Percentiles rank a stretch among this genome's conserved stretches.
These are phyloP conservation scores for Psidium guajava DNA, from an alignment of 345 rosid species.

Conservation along the genomic window DNA sequence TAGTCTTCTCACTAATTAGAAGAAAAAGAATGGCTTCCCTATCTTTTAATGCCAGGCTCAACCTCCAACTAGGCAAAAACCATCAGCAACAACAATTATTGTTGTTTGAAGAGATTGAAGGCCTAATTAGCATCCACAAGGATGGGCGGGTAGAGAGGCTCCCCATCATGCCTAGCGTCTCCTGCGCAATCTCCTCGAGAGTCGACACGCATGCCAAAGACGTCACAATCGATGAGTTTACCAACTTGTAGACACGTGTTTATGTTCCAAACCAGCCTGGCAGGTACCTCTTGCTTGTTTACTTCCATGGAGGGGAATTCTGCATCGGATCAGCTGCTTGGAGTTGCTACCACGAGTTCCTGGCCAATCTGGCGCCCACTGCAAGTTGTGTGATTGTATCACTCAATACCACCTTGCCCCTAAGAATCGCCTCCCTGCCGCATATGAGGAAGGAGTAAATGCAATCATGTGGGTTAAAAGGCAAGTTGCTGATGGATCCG, in stretches of 20 bases:
- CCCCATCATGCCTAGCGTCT: slow-evolving; percentile 33
- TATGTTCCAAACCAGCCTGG: slow-evolving; percentile 35
- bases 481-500: not conserved
- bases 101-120: slow-evolving; percentile 47
- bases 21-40: slow-evolving; percentile 32
- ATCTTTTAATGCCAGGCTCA: slow-evolving; percentile 17
- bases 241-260: slow-evolving; percentile 57
- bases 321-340: slow-evolving; percentile 57
- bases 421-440: slow-evolving; percentile 50
- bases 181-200: slow-evolving; percentile 19
- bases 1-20: not conserved
- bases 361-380: slow-evolving; percentile 25
- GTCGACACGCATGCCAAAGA: slow-evolving; percentile 42
- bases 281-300: slow-evolving; percentile 33
- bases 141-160: slow-evolving; percentile 73
- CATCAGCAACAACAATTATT: slow-evolving; percentile 24
- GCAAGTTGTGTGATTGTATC: slow-evolving; percentile 39
- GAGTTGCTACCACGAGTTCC: slow-evolving; percentile 56
- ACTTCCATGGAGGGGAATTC: slow-evolving; percentile 72
- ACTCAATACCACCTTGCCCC: slow-evolving; percentile 51
- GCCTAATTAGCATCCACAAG: slow-evolving; percentile 51
- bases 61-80: slow-evolving; percentile 15
- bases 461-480: slow-evolving; percentile 37
- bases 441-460: slow-evolving; percentile 51
- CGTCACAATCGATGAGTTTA: slow-evolving; percentile 28